Evolutionary conservation across 352 stramenopile species (phyloP).

Genomic region (Pythium phragmiticola): DNA sequence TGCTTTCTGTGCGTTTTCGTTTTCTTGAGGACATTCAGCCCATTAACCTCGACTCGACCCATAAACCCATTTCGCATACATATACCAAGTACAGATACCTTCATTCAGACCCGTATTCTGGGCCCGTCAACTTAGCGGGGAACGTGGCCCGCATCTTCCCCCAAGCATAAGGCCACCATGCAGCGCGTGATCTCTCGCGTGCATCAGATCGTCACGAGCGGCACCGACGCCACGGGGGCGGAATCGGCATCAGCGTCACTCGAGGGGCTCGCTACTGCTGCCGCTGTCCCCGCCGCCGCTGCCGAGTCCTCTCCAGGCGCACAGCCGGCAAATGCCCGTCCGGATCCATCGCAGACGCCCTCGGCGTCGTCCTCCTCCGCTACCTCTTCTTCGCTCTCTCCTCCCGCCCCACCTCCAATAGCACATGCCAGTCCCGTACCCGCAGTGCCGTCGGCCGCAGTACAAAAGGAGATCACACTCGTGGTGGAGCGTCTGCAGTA

Average conservation of each 20-base stretch:
- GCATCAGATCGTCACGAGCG: conserved; percentile 60
- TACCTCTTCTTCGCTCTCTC: neutral
- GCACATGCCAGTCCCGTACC: neutral
- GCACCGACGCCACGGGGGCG: conserved; percentile 6
- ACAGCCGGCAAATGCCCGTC: neutral
- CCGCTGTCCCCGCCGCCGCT: neutral
- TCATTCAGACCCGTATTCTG: conserved; percentile 1
- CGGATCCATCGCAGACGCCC: neutral
- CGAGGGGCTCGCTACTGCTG: conserved; percentile 4
- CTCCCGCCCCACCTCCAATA: neutral
- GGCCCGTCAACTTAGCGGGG: neutral
- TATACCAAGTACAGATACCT: neutral
- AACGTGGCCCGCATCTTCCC: neutral
- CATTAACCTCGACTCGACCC: neutral
- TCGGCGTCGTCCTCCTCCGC: neutral
- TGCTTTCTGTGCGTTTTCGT: conserved; percentile 4
- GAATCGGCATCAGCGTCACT: neutral
- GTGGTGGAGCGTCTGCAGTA: conserved; percentile 71
- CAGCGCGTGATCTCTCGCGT: conserved; percentile 72
- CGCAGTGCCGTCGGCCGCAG: conserved; percentile 2
- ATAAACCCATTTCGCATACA: conserved; percentile 9
- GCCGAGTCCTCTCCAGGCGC: neutral
- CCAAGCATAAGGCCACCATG: conserved; percentile 30
- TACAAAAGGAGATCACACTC: conserved; percentile 39
- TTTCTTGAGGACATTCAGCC: neutral